Base-by-base conservation (phyloP, 2,329 filamentous ascomycete species). In the Colletotrichum horii region DNA sequence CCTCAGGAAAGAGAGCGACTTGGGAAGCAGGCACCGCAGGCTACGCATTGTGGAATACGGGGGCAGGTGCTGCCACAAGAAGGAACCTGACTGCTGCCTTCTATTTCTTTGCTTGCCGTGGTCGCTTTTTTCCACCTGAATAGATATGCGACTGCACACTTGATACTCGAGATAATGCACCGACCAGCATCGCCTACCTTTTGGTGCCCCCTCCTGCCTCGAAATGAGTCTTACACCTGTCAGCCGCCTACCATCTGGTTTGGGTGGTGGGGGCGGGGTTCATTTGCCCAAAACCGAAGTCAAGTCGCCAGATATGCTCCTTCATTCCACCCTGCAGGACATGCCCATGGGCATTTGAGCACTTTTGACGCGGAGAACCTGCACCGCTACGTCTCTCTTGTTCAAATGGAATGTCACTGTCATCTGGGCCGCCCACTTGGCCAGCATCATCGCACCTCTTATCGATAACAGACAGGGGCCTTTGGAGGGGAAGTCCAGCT, bases 381-480 rank as follows among this genome's bases (percentile, higher is more conserved):
- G 30, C 36, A 67, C 26, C 36, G n/a, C 24, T 32, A 38, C 55
- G 38, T 71, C 72, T 38, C 52, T 72, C 55, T 9, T 52, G 43
- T 73, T 43, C 43, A 22, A 64, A 64, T 64, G 74, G 48, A 65
- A 76, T 76, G 74, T 76, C 74, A 76, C 74, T 76, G 70, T 55
- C 58, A 68, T 64, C 56, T 69, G 58, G 64, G 32, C 52, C 62
- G 70, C 70, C 70, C 70, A 73, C 64, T 73, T 66, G 36, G 32
- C 36, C 65, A 30, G 58, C 70, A 69, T 76, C 70, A 64, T 67
- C 55, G 56, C n/a, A 26, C 70, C n/a, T 60, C 70, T 76, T 76
- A 76, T 76, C 74, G 74, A 76, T 76, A 76, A 68, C 62, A 12
- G 22, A 60, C 56, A 28, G 64, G 55, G 71, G 71, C 14, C n/a